A percentile compares a stretch with the other conserved stretches of the same genome.
phyloP scores from a whole-genome alignment of 1,139 yeast genomes.

The Pichia kudriavzevii region DNA sequence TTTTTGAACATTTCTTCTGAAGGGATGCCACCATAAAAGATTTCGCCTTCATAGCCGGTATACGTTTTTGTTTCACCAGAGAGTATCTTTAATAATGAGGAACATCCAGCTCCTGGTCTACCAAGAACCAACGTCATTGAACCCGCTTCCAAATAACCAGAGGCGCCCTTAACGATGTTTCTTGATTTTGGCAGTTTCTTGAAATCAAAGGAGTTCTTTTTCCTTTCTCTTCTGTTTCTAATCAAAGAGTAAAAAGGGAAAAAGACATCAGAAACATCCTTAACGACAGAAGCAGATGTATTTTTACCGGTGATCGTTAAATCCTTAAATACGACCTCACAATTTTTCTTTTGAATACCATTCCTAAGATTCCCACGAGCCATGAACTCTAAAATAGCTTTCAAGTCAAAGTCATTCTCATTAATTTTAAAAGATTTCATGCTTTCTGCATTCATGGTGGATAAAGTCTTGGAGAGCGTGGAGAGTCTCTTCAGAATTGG shows the following conservation, averaged over 20 bases:
- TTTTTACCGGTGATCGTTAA: slow-evolving; percentile 43
- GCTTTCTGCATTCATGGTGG: slow-evolving; percentile 21
- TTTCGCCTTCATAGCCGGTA: slow-evolving; percentile 23
- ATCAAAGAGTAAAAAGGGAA: slow-evolving; percentile 30
- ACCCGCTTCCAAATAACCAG: slow-evolving; percentile 41
- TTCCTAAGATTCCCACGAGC: slow-evolving; percentile 31
- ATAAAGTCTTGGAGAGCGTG: slow-evolving; percentile 21
- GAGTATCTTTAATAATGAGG: slow-evolving; percentile 36
- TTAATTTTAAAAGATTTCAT: slow-evolving; percentile 22
- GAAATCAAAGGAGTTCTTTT: slow-evolving; percentile 15
- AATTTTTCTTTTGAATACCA: slow-evolving; percentile 38
- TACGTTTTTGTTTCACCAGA: slow-evolving; percentile 29
- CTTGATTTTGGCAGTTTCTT: slow-evolving; percentile 26
- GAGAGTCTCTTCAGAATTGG: slow-evolving; percentile 24
- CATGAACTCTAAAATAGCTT: slow-evolving; percentile 27
- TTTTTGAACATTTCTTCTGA: slow-evolving; percentile 56
- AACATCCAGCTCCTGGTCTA: slow-evolving; percentile 51
- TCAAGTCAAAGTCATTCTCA: slow-evolving; percentile 29
- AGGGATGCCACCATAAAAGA: slow-evolving; percentile 41
- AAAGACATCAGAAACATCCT: slow-evolving; percentile 42
- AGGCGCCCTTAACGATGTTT: slow-evolving; percentile 33
- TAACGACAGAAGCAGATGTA: slow-evolving; percentile 38
- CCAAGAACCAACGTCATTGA: slow-evolving; percentile 49
- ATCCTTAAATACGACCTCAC: slow-evolving; percentile 42
- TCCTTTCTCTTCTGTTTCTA: too few species aligned